These are phyloP conservation scores for Fusarium sp. DNA, from an alignment of 2,329 filamentous ascomycete genomes.

Conservation along the genomic window DNA sequence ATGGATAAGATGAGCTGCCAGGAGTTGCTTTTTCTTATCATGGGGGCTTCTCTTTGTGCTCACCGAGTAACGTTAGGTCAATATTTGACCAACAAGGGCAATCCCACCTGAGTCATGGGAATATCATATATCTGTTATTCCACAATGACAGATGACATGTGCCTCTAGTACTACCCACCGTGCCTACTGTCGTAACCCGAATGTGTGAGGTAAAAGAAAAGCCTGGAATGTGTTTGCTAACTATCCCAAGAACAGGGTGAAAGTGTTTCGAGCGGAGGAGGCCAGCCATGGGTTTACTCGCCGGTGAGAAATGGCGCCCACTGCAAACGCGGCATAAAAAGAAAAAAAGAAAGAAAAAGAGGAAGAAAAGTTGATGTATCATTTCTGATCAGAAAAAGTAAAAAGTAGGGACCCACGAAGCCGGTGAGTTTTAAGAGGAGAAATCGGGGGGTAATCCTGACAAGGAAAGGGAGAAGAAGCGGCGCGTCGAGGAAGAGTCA, in stretches of 20 bases:
- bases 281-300: constrained; percentile 16
- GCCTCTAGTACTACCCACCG: not conserved
- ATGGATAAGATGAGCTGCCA: constrained; percentile 18
- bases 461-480: constrained; percentile 10
- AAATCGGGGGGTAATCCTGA: not conserved
- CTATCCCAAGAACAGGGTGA: not conserved
- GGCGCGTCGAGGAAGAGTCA: constrained; percentile 29
- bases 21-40: constrained; percentile 29
- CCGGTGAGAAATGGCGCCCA: constrained; percentile 10
- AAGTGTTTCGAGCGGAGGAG: constrained; percentile 18
- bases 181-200: not conserved
- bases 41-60: too few species aligned
- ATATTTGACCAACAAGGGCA: not conserved
- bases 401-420: constrained; percentile 10
- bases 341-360: too few species aligned
- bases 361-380: constrained; percentile 30
- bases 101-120: not conserved
- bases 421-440: constrained; percentile 21
- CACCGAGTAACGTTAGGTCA: too few species aligned
- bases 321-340: not conserved
- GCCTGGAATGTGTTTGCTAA: constrained; percentile 10
- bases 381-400: constrained; percentile 19
- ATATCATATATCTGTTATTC: not conserved
- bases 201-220: not conserved
- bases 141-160: not conserved